Evolutionary conservation across 2,329 filamentous ascomycete species (phyloP), one percentile per base, ranked within the genome.

Genomic region (Exophiala sp.): DNA sequence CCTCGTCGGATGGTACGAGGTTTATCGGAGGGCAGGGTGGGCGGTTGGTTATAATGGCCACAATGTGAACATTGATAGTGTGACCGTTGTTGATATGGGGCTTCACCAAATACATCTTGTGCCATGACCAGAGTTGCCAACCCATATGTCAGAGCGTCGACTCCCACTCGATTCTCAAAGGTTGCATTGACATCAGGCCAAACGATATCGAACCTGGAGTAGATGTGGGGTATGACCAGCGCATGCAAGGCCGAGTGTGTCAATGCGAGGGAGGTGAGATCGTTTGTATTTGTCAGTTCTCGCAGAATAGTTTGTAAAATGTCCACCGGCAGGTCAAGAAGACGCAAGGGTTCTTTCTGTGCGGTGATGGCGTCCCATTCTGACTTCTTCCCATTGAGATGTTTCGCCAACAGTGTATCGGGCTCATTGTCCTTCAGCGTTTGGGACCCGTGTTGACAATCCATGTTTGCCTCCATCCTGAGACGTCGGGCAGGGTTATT

Each of bases 181-280:
- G 80, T 75, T 6, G 78, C 73, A 56, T 78, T 77, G 24, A 79
- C 80, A 62, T 91, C 86, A 0, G 87, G 87, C 88, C 88, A 93
- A 35, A 91, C 85, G 57, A 93, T 93, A 63, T 93, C 87, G 67
- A 93, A 93, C 53, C 85, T 80, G 14, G 85, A 85, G 70, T 93
- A 93, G 58, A 93, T 88, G 60, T 83, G 81, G 14, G 87, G 86
- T 19, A 88, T 82, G 0, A 85, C 80, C 47, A 93, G 76, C 37
- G 76, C 75, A 68, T 93, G 85, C 10, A 94, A 77, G 22, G 83
- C 82, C 11, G 86, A 88, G 68, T 88, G 86, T 37, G 86, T 85
- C 52, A 88, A 74, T 11, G 86, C 86, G 34, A 93, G 76, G 11
- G 86, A 82, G 0, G 85, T 88, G 53, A 93, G 74, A 65, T 93